Percentiles rank a stretch among this genome's conserved stretches.
Conservation (phyloP, 805 yeast genomes). For the Cyberlindnera misumaiensis region DNA sequence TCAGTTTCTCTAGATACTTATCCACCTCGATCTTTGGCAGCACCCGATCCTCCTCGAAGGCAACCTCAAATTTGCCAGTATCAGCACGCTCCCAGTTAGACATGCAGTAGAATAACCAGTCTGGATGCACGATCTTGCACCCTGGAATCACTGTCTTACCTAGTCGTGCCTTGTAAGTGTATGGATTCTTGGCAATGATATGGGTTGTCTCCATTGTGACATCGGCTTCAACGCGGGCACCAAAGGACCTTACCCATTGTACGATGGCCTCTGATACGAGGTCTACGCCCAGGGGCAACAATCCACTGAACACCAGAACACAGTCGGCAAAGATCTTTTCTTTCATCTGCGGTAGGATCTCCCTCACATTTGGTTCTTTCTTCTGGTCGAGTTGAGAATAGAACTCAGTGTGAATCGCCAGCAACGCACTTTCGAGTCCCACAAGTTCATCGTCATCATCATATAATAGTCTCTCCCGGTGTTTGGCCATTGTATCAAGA, state of each 20-base stretch:
- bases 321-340: constrained; percentile 57
- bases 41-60: constrained; percentile 41
- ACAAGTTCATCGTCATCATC: constrained; percentile 80
- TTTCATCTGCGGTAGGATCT: constrained; percentile 74
- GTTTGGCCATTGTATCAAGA: constrained; percentile 36
- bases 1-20: constrained; percentile 25
- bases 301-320: constrained; percentile 75
- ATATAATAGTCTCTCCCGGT: constrained; percentile 39
- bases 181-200: constrained; percentile 73
- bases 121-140: constrained; percentile 79
- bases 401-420: constrained; percentile 59
- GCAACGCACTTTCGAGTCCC: constrained; percentile 55
- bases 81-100: constrained; percentile 72
- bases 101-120: constrained; percentile 86
- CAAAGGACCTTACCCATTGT: constrained; percentile 87
- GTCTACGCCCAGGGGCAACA: constrained; percentile 78
- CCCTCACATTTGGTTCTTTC: constrained; percentile 55
- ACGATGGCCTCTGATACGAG: constrained; percentile 79
- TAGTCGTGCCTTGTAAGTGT: constrained; percentile 77
- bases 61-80: constrained; percentile 51
- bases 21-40: constrained; percentile 35
- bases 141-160: constrained; percentile 57
- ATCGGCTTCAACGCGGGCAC: constrained; percentile 75
- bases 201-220: constrained; percentile 75
- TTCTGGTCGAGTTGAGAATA: constrained; percentile 40